These are phyloP conservation scores for Chlorella sorokiniana DNA, from an alignment of 139 green algal species.

Conservation along the genomic window DNA sequence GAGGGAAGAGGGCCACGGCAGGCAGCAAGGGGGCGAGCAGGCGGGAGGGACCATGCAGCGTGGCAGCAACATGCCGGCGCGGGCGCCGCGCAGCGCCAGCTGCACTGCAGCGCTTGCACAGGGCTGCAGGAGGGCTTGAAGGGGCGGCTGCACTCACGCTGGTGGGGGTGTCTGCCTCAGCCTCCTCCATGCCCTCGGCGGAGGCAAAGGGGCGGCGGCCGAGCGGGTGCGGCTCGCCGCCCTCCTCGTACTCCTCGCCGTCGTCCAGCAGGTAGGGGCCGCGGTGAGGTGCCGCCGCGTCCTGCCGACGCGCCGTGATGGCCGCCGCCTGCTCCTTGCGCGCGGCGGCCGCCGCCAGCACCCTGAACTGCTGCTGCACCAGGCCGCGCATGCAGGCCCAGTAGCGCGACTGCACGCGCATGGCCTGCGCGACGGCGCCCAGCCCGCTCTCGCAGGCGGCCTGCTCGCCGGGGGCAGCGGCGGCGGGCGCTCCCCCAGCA, in stretches of 20 bases:
- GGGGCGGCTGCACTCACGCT: background rate
- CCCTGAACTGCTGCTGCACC: constrained; percentile 28
- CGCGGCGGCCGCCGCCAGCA: background rate
- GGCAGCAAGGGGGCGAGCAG: background rate
- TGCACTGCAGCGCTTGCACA: background rate
- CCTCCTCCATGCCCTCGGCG: background rate
- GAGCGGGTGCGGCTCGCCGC: background rate
- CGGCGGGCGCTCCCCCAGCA: constrained; percentile 62
- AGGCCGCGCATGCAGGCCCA: constrained; percentile 29
- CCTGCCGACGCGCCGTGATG: background rate
- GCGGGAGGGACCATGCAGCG: background rate
- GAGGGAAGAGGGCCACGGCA: background rate
- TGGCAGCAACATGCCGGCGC: background rate
- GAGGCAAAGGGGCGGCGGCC: background rate
- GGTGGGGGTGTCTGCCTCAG: constrained; percentile 24
- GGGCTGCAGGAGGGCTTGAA: background rate
- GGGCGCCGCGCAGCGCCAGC: background rate
- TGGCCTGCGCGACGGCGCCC: constrained; percentile 33
- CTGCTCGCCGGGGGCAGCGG: constrained; percentile 12
- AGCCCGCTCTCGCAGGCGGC: constrained; percentile 16
- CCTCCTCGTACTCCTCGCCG: background rate
- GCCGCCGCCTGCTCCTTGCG: constrained; percentile 13
- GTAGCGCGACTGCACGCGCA: constrained; percentile 35
- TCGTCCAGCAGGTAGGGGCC: background rate
- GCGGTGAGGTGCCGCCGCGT: background rate